Conservation (phyloP, 805 yeast species). For the Kregervanrija fluxuum region DNA sequence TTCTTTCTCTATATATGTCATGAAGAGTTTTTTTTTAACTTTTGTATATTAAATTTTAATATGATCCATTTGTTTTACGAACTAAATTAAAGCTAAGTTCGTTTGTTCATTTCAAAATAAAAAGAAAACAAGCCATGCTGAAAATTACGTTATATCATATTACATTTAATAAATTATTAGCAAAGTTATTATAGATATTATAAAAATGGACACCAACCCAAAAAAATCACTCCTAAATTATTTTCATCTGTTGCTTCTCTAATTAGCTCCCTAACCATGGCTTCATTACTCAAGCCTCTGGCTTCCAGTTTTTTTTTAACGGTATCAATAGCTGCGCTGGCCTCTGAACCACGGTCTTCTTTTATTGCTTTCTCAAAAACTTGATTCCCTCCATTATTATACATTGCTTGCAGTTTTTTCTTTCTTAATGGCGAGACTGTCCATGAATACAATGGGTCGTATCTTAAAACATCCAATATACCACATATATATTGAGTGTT, state of each 20-base stretch:
- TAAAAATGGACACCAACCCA: slow-evolving; percentile 82
- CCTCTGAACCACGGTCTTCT: slow-evolving; percentile 49
- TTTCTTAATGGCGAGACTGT: slow-evolving; percentile 68
- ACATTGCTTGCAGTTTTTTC: slow-evolving; percentile 42
- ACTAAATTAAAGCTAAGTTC: neutral
- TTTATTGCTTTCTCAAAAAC: slow-evolving; percentile 17
- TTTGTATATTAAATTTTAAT: too few relatives aligned
- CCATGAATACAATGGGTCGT: slow-evolving; percentile 95
- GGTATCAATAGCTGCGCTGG: slow-evolving; percentile 65
- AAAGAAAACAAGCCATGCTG: neutral
- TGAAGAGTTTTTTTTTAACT: too few relatives aligned
- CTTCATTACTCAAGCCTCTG: slow-evolving; percentile 69
- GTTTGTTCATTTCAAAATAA: neutral
- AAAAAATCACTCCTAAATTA: slow-evolving; percentile 67
- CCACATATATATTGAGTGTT: slow-evolving; percentile 68
- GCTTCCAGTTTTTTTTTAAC: slow-evolving; percentile 66
- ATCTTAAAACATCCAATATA: slow-evolving; percentile 74
- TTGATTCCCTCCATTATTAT: slow-evolving; percentile 9
- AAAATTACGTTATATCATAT: neutral
- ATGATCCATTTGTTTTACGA: neutral
- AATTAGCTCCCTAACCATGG: slow-evolving; percentile 73
- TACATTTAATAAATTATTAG: neutral
- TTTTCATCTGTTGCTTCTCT: slow-evolving; percentile 63
- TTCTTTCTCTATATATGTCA: too few relatives aligned
- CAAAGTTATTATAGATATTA: slow-evolving; percentile 16